phyloP scores from a whole-genome alignment of 2,329 filamentous ascomycete species.

The Albophoma yamanashiensis region DNA sequence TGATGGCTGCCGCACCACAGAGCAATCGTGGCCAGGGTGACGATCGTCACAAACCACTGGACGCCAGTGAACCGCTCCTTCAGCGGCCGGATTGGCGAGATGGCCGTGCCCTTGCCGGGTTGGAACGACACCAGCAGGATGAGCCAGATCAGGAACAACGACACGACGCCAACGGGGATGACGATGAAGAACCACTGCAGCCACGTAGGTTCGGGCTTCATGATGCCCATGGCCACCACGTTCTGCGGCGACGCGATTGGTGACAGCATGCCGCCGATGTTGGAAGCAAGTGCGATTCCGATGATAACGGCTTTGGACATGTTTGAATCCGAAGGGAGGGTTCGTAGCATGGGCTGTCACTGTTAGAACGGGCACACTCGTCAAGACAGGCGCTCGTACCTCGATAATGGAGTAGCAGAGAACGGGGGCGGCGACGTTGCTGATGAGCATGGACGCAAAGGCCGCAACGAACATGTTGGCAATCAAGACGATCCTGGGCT shows the following conservation, averaged over 20 bases:
- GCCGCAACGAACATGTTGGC: conserved; percentile 98
- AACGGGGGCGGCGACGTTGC: conserved; percentile 93
- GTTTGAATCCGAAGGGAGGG: conserved; percentile 76
- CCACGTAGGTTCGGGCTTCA: conserved; percentile 87
- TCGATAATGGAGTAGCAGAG: conserved; percentile 97
- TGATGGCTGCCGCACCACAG: conserved; percentile 92
- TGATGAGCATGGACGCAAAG: conserved; percentile 98
- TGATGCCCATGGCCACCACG: conserved; percentile 91
- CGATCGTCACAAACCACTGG: conserved; percentile 83
- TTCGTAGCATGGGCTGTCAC: conserved; percentile 75
- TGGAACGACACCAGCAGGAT: conserved; percentile 78
- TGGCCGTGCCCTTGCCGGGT: conserved; percentile 73
- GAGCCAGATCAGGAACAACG: conserved; percentile 79
- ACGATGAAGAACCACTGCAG: conserved; percentile 95
- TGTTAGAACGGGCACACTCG: conserved; percentile 4
- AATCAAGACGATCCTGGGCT: conserved; percentile 78
- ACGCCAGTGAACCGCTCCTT: conserved; percentile 80
- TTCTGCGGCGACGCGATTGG: conserved; percentile 97
- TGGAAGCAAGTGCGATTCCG: conserved; percentile 88
- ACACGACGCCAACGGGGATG: conserved; percentile 84
- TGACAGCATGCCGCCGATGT: conserved; percentile 91
- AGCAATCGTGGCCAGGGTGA: conserved; percentile 74
- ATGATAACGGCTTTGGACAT: conserved; percentile 95
- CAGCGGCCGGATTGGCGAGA: conserved; percentile 82
- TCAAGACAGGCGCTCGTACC: conserved; percentile 33